Conservation (phyloP, 2,329 filamentous ascomycete genomes). For the Mollisia scopiformis region DNA sequence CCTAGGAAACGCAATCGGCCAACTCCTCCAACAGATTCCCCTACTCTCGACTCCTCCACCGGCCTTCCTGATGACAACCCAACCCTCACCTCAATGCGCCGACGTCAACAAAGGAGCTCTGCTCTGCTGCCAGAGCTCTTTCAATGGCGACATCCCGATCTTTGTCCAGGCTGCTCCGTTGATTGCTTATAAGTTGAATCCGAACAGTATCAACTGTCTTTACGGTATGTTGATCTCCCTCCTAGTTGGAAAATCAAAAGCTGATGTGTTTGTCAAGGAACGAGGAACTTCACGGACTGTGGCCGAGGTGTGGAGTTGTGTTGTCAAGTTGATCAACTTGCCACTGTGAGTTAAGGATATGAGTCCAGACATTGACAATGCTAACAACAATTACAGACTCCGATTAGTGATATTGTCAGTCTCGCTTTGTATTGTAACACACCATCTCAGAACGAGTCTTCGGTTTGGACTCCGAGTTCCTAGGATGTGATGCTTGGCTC, state of each 20-base stretch:
- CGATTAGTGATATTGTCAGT: slow-evolving; percentile 10
- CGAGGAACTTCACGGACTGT: slow-evolving; percentile 4
- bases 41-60: slow-evolving; percentile 15
- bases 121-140: slow-evolving; percentile 20
- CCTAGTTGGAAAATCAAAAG: too few relatives aligned
- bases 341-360: slow-evolving; percentile 13
- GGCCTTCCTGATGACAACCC: slow-evolving; percentile 10
- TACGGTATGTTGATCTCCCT: slow-evolving; percentile 14
- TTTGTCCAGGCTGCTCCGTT: slow-evolving; percentile 15
- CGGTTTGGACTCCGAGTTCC: not conserved
- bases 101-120: slow-evolving; percentile 20
- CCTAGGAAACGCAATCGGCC: not conserved
- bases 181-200: slow-evolving; percentile 17
- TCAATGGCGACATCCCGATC: slow-evolving; percentile 24
- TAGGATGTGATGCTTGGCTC: not conserved
- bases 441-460: slow-evolving; percentile 1
- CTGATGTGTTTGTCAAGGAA: slow-evolving; percentile 3
- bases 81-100: slow-evolving; percentile 18
- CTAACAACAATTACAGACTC: not conserved
- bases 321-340: slow-evolving; percentile 21
- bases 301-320: slow-evolving; percentile 19
- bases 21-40: slow-evolving; percentile 6
- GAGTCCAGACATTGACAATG: too few relatives aligned
- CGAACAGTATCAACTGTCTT: slow-evolving; percentile 25
- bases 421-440: slow-evolving; percentile 26